Conservation (phyloP, 2,329 filamentous ascomycete genomes). For the Beauveria sp. region DNA sequence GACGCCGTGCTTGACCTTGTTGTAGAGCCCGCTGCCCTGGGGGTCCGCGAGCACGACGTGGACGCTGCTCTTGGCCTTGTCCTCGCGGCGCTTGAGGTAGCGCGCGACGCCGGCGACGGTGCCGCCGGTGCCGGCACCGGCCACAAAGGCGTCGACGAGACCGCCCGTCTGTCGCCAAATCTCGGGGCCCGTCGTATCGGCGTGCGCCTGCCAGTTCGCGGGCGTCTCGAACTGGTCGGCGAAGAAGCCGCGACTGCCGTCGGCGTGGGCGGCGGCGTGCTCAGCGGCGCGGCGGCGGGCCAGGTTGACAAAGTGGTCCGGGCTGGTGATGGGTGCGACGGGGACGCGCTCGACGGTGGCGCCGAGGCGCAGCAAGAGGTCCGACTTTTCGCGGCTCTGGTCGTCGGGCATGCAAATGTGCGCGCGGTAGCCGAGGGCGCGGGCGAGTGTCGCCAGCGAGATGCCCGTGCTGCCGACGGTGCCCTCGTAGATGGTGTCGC, state of each 20-base stretch:
- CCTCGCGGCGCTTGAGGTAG: constrained; percentile 60
- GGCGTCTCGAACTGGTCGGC: constrained; percentile 92
- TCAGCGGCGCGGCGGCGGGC: constrained; percentile 68
- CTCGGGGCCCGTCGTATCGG: constrained; percentile 77
- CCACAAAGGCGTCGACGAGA: constrained; percentile 75
- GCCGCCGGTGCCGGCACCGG: constrained; percentile 89
- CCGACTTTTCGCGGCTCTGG: constrained; percentile 79
- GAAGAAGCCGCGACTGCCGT: constrained; percentile 76
- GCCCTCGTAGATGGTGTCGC: constrained; percentile 95
- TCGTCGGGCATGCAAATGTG: constrained; percentile 98
- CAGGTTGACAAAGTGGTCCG: constrained; percentile 88
- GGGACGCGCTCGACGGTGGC: constrained; percentile 87
- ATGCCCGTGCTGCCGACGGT: constrained; percentile 96
- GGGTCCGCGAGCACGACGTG: constrained; percentile 84
- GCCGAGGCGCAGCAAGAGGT: constrained; percentile 80
- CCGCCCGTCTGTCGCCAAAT: constrained; percentile 74
- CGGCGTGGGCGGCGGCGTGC: constrained; percentile 52
- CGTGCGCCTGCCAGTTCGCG: constrained; percentile 84
- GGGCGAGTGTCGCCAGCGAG: constrained; percentile 80
- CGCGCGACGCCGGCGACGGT: constrained; percentile 83
- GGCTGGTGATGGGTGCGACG: constrained; percentile 89
- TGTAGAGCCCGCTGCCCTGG: constrained; percentile 87
- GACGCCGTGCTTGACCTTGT: constrained; percentile 85
- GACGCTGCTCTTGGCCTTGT: constrained; percentile 38
- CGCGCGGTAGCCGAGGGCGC: constrained; percentile 81